Percentiles rank a stretch among this genome's conserved stretches.
phyloP scores from a whole-genome alignment of 208 protist species.

The Trypanosoma caninum region DNA sequence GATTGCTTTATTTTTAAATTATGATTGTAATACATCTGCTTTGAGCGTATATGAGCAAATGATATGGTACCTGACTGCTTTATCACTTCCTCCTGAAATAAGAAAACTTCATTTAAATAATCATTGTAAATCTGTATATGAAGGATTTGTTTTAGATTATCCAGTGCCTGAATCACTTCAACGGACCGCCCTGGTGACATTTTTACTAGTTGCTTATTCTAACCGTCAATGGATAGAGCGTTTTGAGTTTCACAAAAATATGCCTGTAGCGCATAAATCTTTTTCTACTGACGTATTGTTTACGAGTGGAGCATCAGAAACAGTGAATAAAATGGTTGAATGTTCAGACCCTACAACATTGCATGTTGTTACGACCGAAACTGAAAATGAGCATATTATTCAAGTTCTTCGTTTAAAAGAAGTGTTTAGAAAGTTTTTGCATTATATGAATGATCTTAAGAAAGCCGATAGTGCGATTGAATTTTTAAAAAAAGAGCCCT shows the following conservation, averaged over 20 bases:
- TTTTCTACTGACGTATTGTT: neutral
- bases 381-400: constrained; percentile 35
- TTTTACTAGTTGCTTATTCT: constrained; percentile 71
- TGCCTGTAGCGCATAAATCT: neutral
- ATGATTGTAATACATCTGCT: constrained; percentile 96
- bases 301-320: neutral
- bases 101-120: neutral
- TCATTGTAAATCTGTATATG: neutral
- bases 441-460: constrained; percentile 63
- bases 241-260: constrained; percentile 51
- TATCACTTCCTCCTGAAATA: constrained; percentile 23
- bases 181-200: constrained; percentile 51
- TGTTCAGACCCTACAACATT: constrained; percentile 2
- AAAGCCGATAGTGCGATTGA: constrained; percentile 48
- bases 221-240: constrained; percentile 86
- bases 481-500: constrained; percentile 28
- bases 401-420: constrained; percentile 63
- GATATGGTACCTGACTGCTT: constrained; percentile 84
- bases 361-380: neutral
- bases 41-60: constrained; percentile 94
- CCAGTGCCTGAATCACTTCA: constrained; percentile 49
- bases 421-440: constrained; percentile 63
- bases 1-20: constrained; percentile 97
- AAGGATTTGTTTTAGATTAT: constrained; percentile 45
- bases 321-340: constrained; percentile 7